phyloP scores from a whole-genome alignment of 768 basidiomycete species.

The Mycena capillaripes region DNA sequence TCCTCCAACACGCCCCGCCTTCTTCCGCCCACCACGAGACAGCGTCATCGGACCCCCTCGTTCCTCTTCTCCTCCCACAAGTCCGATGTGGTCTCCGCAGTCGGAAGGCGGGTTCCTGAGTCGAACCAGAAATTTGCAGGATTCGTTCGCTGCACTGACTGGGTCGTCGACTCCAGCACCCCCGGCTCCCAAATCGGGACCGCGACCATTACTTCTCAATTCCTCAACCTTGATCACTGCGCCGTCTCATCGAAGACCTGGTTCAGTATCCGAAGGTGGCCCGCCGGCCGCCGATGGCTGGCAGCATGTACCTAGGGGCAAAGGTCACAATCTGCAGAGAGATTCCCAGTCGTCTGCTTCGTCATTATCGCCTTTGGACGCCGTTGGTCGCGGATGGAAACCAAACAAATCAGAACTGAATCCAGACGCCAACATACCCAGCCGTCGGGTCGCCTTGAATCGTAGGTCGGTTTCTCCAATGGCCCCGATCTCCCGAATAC shows the following conservation, averaged over 20 bases:
- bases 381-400: conserved; percentile 48
- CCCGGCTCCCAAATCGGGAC: conserved; percentile 63
- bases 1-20: conserved; percentile 70
- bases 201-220: conserved; percentile 76
- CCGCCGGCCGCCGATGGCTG: conserved; percentile 55
- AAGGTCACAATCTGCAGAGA: conserved; percentile 56
- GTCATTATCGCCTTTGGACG: conserved; percentile 73
- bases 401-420: conserved; percentile 66
- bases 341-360: conserved; percentile 77
- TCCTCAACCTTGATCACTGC: conserved; percentile 62
- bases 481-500: conserved; percentile 67
- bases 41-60: conserved; percentile 58
- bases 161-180: conserved; percentile 46
- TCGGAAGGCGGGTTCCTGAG: conserved; percentile 51
- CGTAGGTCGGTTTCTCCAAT: conserved; percentile 80
- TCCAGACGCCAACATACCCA: conserved; percentile 63
- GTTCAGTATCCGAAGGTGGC: conserved; percentile 52
- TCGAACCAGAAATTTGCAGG: conserved; percentile 55
- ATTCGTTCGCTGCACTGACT: conserved; percentile 60
- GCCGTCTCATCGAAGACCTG: conserved; percentile 29
- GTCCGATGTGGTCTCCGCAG: conserved; percentile 46
- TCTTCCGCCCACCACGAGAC: conserved; percentile 71
- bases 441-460: conserved; percentile 75
- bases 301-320: conserved; percentile 61
- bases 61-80: conserved; percentile 46